Evolutionary conservation across 345 rosid genomes (phyloP), one percentile per base, ranked within the genome.

Genomic region (Pelargonium nanum): DNA sequence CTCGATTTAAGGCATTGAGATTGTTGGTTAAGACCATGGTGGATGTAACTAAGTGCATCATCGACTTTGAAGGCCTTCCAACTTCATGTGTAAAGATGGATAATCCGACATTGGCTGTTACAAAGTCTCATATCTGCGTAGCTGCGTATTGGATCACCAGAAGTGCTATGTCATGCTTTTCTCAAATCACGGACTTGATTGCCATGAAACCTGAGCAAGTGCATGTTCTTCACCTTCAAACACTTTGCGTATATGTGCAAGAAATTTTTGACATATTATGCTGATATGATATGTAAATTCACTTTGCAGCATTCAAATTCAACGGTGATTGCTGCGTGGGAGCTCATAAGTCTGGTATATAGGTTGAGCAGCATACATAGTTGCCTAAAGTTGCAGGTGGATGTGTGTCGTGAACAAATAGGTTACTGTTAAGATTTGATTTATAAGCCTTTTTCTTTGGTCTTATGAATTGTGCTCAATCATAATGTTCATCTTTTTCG

Each of bases 101-200:
- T 26, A 63, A 45, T 50, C 78, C 78, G 53, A 57, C 66, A 57
- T 70, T 77, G 59, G 76, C 77, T 45, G 60, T 64, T 12, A 72
- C 80, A 55, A 76, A 78, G 79, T 72, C 79, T 58, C 64, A 48
- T 51, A 68, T 88, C 59, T 81, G 75, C 53, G 24, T 81, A 13
- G 82, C 94, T 25, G 82, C 81, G 51, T 88, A 87, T 72, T 74
- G 85, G 84, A 78, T 85, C 28, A 61, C 75, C 65, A 81, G 83
- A 80, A 74, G 88, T 68, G 61, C 81, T 56, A 21, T 85, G 69
- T 69, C 75, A 23, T 83, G 96, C 77, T 75, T 74, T 61, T 76
- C 82, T 57, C 86, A 78, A 48, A 67, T 88, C 63, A 40, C 68
- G 9, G 72, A 79, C 67, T 30, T 77, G 75, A 84, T 53, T 65